These are phyloP conservation scores for Aaosphaeria pasadenensis DNA, from an alignment of 2,329 filamentous ascomycete genomes.

Conservation along the genomic window DNA sequence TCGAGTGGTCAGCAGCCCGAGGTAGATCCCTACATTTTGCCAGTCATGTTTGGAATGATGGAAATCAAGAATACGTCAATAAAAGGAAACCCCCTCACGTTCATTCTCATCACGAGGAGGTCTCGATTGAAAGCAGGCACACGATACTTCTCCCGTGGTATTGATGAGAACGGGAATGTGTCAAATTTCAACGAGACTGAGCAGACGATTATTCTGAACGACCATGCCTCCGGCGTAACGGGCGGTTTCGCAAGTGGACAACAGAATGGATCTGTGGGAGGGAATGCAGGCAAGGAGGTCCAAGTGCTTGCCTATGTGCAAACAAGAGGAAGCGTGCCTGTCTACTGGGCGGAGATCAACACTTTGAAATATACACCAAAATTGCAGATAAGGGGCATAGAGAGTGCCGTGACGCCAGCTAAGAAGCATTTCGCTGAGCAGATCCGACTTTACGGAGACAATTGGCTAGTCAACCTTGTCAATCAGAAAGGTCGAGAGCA, in stretches of 20 bases:
- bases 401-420: conserved; percentile 75
- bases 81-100: conserved; percentile 79
- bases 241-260: conserved; percentile 80
- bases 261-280: conserved; percentile 63
- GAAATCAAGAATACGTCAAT: conserved; percentile 84
- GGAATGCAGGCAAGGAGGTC: conserved; percentile 64
- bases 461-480: conserved; percentile 94
- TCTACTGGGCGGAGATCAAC: conserved; percentile 96
- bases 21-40: conserved; percentile 88
- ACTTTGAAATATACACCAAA: conserved; percentile 87
- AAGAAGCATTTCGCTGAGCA: conserved; percentile 90
- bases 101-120: conserved; percentile 83
- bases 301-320: conserved; percentile 95
- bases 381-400: conserved; percentile 80
- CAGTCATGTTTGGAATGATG: conserved; percentile 94
- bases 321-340: conserved; percentile 91
- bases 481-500: conserved; percentile 93
- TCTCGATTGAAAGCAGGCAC: conserved; percentile 88
- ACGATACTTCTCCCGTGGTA: conserved; percentile 88
- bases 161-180: conserved; percentile 92
- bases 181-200: conserved; percentile 99
- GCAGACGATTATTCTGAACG: conserved; percentile 86
- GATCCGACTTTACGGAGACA: conserved; percentile 89
- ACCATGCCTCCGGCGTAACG: conserved; percentile 66
- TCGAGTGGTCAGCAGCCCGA: conserved; percentile 69